These are phyloP conservation scores for Phytomonas sp. DNA, from an alignment of 208 protist genomes.

Conservation along the genomic window DNA sequence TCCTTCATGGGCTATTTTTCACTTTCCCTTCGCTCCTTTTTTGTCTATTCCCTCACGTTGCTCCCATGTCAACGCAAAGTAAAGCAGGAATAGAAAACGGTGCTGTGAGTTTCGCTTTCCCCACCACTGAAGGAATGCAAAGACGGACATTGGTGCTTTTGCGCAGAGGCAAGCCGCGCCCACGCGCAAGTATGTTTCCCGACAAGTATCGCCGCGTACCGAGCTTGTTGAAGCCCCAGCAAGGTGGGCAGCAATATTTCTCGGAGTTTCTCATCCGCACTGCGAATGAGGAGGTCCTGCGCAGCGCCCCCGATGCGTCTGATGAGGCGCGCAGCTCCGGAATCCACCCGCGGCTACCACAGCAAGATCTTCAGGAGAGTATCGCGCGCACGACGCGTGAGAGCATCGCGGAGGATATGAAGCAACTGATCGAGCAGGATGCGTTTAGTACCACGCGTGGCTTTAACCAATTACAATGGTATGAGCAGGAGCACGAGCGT, in stretches of 20 bases:
- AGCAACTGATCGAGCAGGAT: slow-evolving; percentile 41
- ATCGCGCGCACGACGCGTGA: slow-evolving; percentile 32
- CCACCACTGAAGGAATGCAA: slow-evolving; percentile 13
- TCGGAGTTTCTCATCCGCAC: slow-evolving; percentile 62
- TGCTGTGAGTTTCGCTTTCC: not conserved
- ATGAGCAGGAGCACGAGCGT: slow-evolving; percentile 46
- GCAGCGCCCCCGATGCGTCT: not conserved
- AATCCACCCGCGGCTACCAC: slow-evolving; percentile 37
- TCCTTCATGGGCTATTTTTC: not conserved
- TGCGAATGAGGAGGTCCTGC: slow-evolving; percentile 37
- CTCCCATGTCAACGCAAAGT: not conserved
- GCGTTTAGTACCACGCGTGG: slow-evolving; percentile 50
- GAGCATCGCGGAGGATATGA: slow-evolving; percentile 45
- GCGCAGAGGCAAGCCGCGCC: slow-evolving; percentile 78
- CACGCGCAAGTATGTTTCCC: slow-evolving; percentile 71
- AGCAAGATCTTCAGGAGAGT: slow-evolving; percentile 43
- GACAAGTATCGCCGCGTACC: slow-evolving; percentile 83
- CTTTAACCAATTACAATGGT: slow-evolving; percentile 77
- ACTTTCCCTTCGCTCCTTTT: slow-evolving; percentile 2
- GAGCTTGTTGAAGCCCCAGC: slow-evolving; percentile 64
- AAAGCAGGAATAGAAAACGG: not conserved
- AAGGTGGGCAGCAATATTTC: slow-evolving; percentile 85
- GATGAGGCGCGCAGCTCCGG: not conserved
- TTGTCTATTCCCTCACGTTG: not conserved
- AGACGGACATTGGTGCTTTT: slow-evolving; percentile 25